Evolutionary conservation across 768 basidiomycete genomes (phyloP), one percentile per base, ranked within the genome.

Genomic region (Lentinula aciculospora): DNA sequence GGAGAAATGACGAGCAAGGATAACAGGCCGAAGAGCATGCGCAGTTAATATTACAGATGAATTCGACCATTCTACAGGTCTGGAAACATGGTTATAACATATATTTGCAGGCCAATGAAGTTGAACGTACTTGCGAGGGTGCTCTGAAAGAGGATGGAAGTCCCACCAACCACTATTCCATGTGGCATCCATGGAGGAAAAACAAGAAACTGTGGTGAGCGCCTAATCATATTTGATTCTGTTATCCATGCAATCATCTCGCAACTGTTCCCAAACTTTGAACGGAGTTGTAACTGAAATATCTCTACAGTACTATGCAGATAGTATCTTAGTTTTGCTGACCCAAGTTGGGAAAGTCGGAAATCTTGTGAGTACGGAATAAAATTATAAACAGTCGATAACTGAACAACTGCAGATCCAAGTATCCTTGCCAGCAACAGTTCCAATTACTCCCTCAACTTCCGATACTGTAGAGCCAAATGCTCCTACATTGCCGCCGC

Each of bases 311-410:
- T 74, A 76, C 0, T 98, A 84, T 67, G 80, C 82, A 54, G 95
- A 98, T 72, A 81, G 92, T 25, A 74, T 84, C 12, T 75, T 98
- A 19, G 85, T 97, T n/a, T 76, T 97, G 23, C 78, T 98, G 54
- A 94, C 93, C 1, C 95, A 98, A 70, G 68, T 92, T 60, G 90
- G 91, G 37, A 95, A 94, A 81, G 87, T 96, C 12, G 95, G 95
- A 57, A 85, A 80, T 66, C 68, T 98, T 73, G 94, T 96, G 67
- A 69, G 72, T 64, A 53, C 17, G 58, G 57, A 39, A 23, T 19
- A 53, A 31, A 25, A 44, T 61, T 53, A 48, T 37, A 29, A 39
- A 23, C 31, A 56, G 55, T 37, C 31, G 53, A 31, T 58, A n/a
- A 10, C 55, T 64, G 44, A 68, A 58, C 31, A 17, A 48, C 32